These are phyloP conservation scores for Dothistroma pini DNA, from an alignment of 2,329 filamentous ascomycete genomes.

Conservation along the genomic window DNA sequence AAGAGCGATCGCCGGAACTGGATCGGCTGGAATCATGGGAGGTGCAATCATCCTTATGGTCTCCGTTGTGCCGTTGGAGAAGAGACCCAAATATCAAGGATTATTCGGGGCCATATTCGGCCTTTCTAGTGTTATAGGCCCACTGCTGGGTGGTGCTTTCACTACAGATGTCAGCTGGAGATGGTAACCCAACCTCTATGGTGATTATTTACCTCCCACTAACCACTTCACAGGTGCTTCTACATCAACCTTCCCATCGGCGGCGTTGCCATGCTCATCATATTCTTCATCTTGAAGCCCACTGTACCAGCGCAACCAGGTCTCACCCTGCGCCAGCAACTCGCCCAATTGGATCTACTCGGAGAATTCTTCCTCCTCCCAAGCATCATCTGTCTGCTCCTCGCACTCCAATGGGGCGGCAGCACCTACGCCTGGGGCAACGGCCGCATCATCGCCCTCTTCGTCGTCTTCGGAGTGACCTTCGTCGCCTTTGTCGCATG, in stretches of 20 bases:
- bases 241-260: conserved; percentile 45
- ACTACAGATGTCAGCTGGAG: conserved; percentile 42
- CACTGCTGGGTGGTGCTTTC: conserved; percentile 44
- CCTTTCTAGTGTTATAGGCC: conserved; percentile 42
- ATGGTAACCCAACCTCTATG: conserved; percentile 4
- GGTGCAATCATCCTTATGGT: conserved; percentile 43
- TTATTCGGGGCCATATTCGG: conserved; percentile 38
- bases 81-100: conserved; percentile 39
- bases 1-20: conserved; percentile 40
- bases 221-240: conserved; percentile 10
- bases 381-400: conserved; percentile 42
- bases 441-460: conserved; percentile 43
- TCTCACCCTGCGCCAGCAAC: conserved; percentile 36
- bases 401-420: conserved; percentile 50
- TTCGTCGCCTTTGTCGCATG: conserved; percentile 40
- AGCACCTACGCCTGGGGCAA: conserved; percentile 40
- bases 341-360: conserved; percentile 43
- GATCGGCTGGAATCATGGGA: conserved; percentile 38
- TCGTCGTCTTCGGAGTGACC: conserved; percentile 40
- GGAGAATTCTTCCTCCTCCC: conserved; percentile 42
- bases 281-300: conserved; percentile 41
- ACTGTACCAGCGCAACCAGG: conserved; percentile 18
- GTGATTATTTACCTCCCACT: background rate
- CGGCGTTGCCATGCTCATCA: conserved; percentile 36
- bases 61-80: conserved; percentile 39